Percentiles rank a stretch among this genome's conserved stretches.
These are phyloP conservation scores for Kandelia obovata DNA, from an alignment of 345 rosid species.

Conservation along the genomic window DNA sequence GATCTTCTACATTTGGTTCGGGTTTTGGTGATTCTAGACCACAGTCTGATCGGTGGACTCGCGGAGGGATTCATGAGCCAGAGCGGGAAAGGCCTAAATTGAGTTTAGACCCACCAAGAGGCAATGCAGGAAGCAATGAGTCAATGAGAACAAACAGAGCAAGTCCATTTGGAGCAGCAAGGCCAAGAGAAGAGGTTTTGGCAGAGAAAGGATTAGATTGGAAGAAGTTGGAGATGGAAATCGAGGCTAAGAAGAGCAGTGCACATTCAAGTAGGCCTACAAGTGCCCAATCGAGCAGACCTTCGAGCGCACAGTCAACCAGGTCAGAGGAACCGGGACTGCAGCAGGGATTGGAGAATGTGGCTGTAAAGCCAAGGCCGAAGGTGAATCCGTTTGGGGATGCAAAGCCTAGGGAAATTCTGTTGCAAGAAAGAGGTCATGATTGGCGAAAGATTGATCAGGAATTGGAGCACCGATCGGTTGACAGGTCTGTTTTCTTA, in stretches of 20 bases:
- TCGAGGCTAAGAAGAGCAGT: constrained; percentile 61
- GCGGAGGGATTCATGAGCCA: constrained; percentile 33
- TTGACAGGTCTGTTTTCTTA: constrained; percentile 57
- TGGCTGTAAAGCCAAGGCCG: constrained; percentile 55
- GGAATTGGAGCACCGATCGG: constrained; percentile 78
- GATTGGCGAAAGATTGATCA: constrained; percentile 94
- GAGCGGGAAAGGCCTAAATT: constrained; percentile 63
- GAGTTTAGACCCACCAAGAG: constrained; percentile 57
- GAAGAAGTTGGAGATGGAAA: constrained; percentile 75
- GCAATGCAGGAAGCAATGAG: constrained; percentile 40
- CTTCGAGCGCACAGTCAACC: constrained; percentile 79
- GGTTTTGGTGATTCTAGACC: constrained; percentile 57
- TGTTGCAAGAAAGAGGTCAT: constrained; percentile 80
- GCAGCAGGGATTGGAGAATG: constrained; percentile 54
- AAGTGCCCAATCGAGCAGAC: constrained; percentile 88
- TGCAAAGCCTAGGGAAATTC: constrained; percentile 89
- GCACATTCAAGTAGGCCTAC: constrained; percentile 66
- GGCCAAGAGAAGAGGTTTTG: constrained; percentile 88
- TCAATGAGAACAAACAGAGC: constrained; percentile 51
- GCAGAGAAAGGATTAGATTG: constrained; percentile 95
- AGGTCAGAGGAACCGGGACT: constrained; percentile 60
- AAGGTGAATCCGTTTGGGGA: constrained; percentile 95
- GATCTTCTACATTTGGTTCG: constrained; percentile 62
- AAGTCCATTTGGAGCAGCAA: constrained; percentile 86
- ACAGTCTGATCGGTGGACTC: constrained; percentile 63